Conservation (phyloP, 805 yeast species). For the Lipomyces kockii region DNA sequence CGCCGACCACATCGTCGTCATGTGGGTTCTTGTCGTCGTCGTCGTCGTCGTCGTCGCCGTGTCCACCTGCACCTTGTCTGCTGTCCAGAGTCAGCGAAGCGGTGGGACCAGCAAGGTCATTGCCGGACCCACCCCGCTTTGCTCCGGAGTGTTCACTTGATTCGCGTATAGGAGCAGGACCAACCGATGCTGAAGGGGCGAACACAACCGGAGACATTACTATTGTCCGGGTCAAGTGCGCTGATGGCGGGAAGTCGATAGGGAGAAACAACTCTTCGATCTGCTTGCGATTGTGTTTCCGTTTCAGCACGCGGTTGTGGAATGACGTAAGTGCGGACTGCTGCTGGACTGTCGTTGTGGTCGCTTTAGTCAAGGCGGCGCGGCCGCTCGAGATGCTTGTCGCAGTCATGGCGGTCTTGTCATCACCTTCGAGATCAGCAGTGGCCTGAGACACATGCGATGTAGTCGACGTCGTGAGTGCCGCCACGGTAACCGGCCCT, state of each 20-base stretch:
- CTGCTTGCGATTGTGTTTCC: slow-evolving; percentile 19
- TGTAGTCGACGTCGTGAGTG: background rate
- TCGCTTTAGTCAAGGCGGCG: slow-evolving; percentile 2
- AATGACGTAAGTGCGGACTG: slow-evolving; percentile 18
- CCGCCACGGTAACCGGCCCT: background rate
- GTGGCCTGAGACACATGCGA: background rate
- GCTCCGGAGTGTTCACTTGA: background rate
- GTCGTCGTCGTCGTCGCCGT: slow-evolving; percentile 12
- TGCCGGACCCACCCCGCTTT: slow-evolving; percentile 1
- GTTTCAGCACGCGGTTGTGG: slow-evolving; percentile 19
- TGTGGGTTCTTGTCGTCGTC: slow-evolving; percentile 11
- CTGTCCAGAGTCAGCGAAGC: background rate
- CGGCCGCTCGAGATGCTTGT: background rate
- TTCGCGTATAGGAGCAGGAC: background rate
- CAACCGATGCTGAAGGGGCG: background rate
- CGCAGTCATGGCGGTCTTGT: slow-evolving; percentile 7
- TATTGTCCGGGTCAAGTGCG: background rate
- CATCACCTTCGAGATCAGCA: background rate
- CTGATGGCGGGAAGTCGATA: background rate
- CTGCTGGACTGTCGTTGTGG: background rate
- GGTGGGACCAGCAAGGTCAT: background rate
- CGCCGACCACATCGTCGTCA: slow-evolving; percentile 30
- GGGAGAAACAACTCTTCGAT: slow-evolving; percentile 25
- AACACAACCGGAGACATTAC: background rate
- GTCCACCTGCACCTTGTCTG: slow-evolving; percentile 5